Evolutionary conservation across 2,329 filamentous ascomycete species (phyloP), one percentile per base, ranked within the genome.

Genomic region (Phaeophleospora eucalypticola): DNA sequence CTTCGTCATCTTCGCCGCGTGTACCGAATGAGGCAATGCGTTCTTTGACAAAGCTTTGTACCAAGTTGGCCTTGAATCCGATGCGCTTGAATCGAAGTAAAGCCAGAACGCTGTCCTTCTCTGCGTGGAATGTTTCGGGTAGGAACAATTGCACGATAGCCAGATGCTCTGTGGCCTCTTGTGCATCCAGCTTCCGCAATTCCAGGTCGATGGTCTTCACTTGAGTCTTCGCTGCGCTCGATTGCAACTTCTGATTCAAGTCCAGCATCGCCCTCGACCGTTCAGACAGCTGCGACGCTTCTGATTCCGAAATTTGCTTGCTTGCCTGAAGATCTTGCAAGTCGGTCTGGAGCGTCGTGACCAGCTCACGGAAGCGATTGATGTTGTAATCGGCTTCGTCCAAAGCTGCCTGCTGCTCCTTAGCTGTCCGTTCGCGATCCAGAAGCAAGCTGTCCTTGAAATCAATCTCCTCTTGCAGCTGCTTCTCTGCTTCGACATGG

Each of bases 211-310:
- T 95, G 0, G 89, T 89, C 72, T 95, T 97, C 61, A 88, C 84
- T 66, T 95, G 91, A 2, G 91, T 86, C 72, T 95, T 95, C 34
- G 89, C 81, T 9, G 89, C 89, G 10, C 89, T 94, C 46, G 87
- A 80, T 63, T 95, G 91, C 36, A 98, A 78, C 70, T 95, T 94
- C 78, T 91, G 81, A 68, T 97, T 97, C 37, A 98, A 78, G 62
- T 98, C 91, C 81, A 95, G 87, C 85, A 98, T 95, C 44, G 91
- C 89, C 53, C 89, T 82, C 36, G 91, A 95, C 52, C 89, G 86
- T 59, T 81, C 87, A 55, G 84, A 90, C 45, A 97, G 80, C 66
- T 97, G 89, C 65, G 90, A 89, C 1, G 91, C 89, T 66, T 97
- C 90, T 14, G 85, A 85, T 67, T 97, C 93, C 1, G 89, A 94